Conservation (phyloP, 345 rosid genomes). For the Rhodamnia argentea region DNA sequence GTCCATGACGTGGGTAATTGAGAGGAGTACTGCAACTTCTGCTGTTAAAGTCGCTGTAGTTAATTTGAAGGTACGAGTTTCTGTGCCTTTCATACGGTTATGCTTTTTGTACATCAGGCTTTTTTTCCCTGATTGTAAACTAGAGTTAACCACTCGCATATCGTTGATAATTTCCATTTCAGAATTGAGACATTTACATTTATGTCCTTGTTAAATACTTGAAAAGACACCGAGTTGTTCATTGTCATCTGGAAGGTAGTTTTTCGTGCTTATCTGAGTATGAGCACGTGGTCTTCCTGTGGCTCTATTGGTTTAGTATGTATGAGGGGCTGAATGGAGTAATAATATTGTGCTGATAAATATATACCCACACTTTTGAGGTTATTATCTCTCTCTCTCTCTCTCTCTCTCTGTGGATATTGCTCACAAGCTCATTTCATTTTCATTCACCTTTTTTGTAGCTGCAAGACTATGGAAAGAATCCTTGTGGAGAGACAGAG, state of each 20-base stretch:
- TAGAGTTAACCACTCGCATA: neutral
- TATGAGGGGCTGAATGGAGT: neutral
- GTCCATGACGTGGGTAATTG: conserved; percentile 64
- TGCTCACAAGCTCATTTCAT: neutral
- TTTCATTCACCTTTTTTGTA: conserved; percentile 1
- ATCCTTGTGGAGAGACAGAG: conserved; percentile 41
- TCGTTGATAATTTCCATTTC: neutral
- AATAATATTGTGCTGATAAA: neutral
- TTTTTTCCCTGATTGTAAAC: neutral
- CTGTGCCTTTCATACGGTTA: neutral
- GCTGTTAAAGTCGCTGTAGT: conserved; percentile 44
- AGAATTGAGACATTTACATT: neutral
- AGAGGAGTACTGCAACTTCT: conserved; percentile 28
- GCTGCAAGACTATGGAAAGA: conserved; percentile 54
- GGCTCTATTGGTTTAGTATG: neutral
- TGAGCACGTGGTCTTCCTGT: neutral
- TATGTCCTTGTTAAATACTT: neutral
- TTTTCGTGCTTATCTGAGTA: neutral
- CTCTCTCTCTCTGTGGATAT: neutral
- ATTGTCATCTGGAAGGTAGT: neutral
- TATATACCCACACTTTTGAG: neutral
- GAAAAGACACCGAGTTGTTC: neutral
- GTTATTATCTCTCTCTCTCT: neutral
- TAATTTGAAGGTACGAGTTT: conserved; percentile 39
- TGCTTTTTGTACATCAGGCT: neutral